Evolutionary conservation across 768 basidiomycete species (phyloP).

Genomic region (Podaxis sp.): DNA sequence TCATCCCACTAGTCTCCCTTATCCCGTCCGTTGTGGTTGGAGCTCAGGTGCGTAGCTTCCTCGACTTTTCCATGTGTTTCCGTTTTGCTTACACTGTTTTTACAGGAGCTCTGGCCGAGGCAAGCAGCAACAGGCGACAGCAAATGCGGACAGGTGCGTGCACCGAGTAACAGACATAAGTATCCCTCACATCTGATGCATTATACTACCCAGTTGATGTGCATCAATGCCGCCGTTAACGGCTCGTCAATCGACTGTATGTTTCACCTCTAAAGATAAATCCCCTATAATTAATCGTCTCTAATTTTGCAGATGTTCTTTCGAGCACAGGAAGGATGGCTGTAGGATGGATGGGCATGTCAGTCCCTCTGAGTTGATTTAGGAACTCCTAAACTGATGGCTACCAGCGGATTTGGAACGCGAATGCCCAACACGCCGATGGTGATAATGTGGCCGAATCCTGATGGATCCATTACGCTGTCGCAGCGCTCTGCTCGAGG

Average conservation of each 20-base stretch:
- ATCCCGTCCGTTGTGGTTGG: not conserved
- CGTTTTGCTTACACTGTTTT: not conserved
- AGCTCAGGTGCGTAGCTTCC: not conserved
- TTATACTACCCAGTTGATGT: slow-evolving; percentile 37
- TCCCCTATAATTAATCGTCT: not conserved
- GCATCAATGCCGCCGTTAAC: slow-evolving; percentile 44
- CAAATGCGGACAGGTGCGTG: slow-evolving; percentile 28
- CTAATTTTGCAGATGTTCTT: slow-evolving; percentile 40
- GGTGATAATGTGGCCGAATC: slow-evolving; percentile 74
- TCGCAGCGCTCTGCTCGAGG: slow-evolving; percentile 58
- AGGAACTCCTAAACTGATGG: not conserved
- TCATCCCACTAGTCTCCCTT: not conserved
- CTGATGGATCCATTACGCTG: slow-evolving; percentile 58
- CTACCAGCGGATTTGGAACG: slow-evolving; percentile 54
- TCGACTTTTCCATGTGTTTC: not conserved
- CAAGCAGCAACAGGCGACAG: slow-evolving; percentile 23
- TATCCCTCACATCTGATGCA: slow-evolving; percentile 1
- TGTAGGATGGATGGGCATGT: slow-evolving; percentile 66
- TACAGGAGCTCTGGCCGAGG: not conserved
- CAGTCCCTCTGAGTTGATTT: slow-evolving; percentile 17
- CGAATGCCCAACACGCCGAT: slow-evolving; percentile 57
- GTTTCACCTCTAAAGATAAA: slow-evolving; percentile 13
- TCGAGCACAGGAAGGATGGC: slow-evolving; percentile 37
- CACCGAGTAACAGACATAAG: not conserved
- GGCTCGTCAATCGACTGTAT: slow-evolving; percentile 43